Evolutionary conservation across 2,329 filamentous ascomycete species (phyloP), one percentile per base, ranked within the genome.

Genomic region (Decorospora gaudefroyi): DNA sequence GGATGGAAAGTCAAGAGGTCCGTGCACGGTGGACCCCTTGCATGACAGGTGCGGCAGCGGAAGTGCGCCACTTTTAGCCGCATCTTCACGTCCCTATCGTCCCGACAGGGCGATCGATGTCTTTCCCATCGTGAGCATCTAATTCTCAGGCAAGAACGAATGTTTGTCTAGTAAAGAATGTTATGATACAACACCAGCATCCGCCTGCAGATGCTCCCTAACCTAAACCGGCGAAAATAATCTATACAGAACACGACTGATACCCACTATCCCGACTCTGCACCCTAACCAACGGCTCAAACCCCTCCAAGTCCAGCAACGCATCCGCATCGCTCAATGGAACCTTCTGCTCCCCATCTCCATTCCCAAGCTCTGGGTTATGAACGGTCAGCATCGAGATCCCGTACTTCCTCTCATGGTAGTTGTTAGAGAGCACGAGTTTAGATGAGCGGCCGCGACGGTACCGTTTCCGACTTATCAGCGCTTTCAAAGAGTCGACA

Each of bases 201-300:
- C 25, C 9, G n/a, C 17, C 12, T 5, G 10, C 5, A 10, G 17
- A 16, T 12, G 11, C 12, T 6, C 4, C n/a, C n/a, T n/a, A n/a
- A n/a, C n/a, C n/a, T 3, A 6, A 12, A 32, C 7, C 18, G 13
- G 10, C 6, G 9, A 19, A 17, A 2, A 19, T 12, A 5, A n/a
- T 25, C 28, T 22, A 42, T 13, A 28, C 38, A 16, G 12, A n/a
- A 21, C 27, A 46, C 19, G 29, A 23, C 15, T 17, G 30, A 30
- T 26, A 34, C 4, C 23, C 33, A 34, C 7, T 32, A 12, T 9
- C 26, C 19, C 31, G 35, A 48, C 54, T 63, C 42, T 31, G 30
- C 6, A 59, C 50, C 34, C 53, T 55, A 32, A 46, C 48, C 44
- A 63, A 35, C 11, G 54, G 56, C 26, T 47, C 43, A 25, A 57